These are phyloP conservation scores for Gossypium raimondii DNA, from an alignment of 345 rosid genomes.

Conservation along the genomic window DNA sequence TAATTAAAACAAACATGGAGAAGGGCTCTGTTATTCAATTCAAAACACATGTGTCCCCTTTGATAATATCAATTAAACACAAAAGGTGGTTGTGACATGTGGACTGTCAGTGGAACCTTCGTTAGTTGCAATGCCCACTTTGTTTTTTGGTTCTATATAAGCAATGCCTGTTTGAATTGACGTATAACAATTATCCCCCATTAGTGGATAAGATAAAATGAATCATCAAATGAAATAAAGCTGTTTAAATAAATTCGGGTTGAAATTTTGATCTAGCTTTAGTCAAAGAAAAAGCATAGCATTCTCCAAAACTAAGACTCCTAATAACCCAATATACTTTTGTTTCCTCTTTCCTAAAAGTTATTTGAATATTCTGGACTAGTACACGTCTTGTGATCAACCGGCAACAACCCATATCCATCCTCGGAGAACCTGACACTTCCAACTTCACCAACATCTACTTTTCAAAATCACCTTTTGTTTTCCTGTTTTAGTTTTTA, in stretches of 20 bases:
- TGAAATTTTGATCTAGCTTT: not conserved
- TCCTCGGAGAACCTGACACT: slow-evolving; percentile 24
- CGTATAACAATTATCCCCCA: not conserved
- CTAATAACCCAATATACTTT: not conserved
- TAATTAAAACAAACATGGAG: too few species aligned
- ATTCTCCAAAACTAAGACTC: not conserved
- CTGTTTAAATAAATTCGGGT: too few species aligned
- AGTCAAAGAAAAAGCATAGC: not conserved
- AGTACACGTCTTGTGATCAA: not conserved
- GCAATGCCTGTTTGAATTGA: too few species aligned
- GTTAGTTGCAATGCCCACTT: too few species aligned
- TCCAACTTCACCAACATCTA: not conserved
- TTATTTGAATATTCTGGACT: not conserved
- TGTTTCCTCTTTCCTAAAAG: not conserved
- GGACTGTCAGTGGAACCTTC: too few species aligned
- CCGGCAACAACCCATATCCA: slow-evolving; percentile 12
- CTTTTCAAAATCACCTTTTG: not conserved
- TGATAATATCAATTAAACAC: too few species aligned
- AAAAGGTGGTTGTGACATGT: too few species aligned
- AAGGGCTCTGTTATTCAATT: too few species aligned
- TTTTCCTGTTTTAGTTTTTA: not conserved
- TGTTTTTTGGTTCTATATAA: too few species aligned
- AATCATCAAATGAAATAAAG: not conserved
- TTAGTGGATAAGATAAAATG: not conserved
- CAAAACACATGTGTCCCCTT: too few species aligned